Base-by-base conservation (phyloP, 2,329 filamentous ascomycete species). In the Aurifilum marmelostoma region DNA sequence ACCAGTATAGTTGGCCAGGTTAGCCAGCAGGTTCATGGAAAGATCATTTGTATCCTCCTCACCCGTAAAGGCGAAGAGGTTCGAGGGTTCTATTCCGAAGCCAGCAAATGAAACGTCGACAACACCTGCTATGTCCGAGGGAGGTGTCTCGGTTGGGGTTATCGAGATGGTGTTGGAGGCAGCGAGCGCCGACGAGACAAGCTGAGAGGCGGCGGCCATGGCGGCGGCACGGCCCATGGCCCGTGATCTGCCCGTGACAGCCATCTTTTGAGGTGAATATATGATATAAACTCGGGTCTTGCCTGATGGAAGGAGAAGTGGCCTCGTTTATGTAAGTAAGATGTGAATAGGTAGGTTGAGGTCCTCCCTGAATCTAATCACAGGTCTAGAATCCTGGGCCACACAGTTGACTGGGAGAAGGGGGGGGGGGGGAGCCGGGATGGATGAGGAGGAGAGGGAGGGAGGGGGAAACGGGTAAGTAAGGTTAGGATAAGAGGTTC, bases 31-130 rank as follows among this genome's bases (percentile, higher is more conserved):
- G 71, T 84, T 83, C n/a, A 83, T 73, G 21, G 82, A 81, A 39
- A 85, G 74, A 12, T 75, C 59, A 73, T 86, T 86, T 24, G 81
- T 72, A 7, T 75, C 68, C 27, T 77, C 77, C 43, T 74, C 74
- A 67, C 84, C 83, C 16, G 82, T 84, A 74, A 83, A 86, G 64
- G 83, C 83, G 75, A 83, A 85, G 9, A 86, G 77, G 70, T 85
- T 85, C 27, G 83, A 84, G 34, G 83, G 80, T 76, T 86, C 84
- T 71, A 85, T 85, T 59, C 84, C 83, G 69, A 85, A 83, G 68
- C 83, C 83, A 12, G 82, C 83, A 72, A 81, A 85, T 1, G 81
- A 82, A 11, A 80, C 79, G 73, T 79, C 76, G 68, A 85, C 66
- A 37, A 43, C 50, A 41, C 56, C 50, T 21, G 69, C 52, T 29